Conservation (phyloP, 257 asterid genomes). For the Sherardia arvensis region DNA sequence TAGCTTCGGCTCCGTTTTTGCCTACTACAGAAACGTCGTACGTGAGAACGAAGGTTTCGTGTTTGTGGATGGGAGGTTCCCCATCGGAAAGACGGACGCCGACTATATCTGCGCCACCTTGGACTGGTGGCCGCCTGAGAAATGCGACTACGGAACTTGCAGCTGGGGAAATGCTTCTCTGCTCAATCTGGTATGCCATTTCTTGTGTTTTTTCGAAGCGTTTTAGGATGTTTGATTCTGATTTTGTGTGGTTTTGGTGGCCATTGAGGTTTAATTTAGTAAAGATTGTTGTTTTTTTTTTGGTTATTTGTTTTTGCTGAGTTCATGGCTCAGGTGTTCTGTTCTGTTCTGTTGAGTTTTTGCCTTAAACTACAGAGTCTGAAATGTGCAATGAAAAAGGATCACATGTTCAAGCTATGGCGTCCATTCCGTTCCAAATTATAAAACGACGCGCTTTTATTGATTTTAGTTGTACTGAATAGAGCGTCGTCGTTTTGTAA, state of each 20-base stretch:
- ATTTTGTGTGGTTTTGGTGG: neutral
- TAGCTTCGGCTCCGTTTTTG: constrained; percentile 14
- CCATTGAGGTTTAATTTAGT: neutral
- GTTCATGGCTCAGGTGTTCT: neutral
- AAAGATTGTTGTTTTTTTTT: no score
- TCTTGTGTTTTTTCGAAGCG: neutral
- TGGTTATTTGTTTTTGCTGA: neutral
- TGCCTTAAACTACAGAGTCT: neutral
- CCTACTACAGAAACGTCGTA: constrained; percentile 5
- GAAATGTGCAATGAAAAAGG: neutral
- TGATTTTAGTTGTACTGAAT: no score
- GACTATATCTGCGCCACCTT: constrained; percentile 72
- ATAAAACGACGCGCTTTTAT: neutral
- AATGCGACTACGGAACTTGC: constrained; percentile 81
- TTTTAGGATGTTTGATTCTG: neutral
- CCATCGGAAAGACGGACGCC: constrained; percentile 46
- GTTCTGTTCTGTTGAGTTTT: neutral
- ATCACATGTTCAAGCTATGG: neutral
- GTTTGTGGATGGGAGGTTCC: constrained; percentile 31
- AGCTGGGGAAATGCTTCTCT: constrained; percentile 75
- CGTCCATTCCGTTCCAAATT: neutral
- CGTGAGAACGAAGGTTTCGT: constrained; percentile 25
- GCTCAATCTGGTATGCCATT: constrained; percentile 52
- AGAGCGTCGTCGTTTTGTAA: neutral
- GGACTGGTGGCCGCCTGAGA: constrained; percentile 95